Evolutionary conservation across 768 basidiomycete species (phyloP).

Genomic region (Mycena vitilis): DNA sequence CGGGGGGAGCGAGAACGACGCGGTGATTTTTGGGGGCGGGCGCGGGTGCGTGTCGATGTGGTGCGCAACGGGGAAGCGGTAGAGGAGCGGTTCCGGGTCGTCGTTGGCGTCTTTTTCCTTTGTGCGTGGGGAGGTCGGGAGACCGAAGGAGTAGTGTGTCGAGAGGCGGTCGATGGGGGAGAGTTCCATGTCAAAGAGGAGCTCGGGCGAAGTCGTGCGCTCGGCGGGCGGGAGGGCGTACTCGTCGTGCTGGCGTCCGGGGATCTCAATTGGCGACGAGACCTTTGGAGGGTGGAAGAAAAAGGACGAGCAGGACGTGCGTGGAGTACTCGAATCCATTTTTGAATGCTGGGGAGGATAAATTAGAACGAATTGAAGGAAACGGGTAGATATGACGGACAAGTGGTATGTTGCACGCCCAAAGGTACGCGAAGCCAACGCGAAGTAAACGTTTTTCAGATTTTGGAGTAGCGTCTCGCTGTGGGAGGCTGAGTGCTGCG

Average conservation of each 20-base stretch:
- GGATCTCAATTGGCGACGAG: slow-evolving; percentile 61
- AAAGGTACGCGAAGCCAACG: slow-evolving; percentile 1
- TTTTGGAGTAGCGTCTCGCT: slow-evolving; percentile 16
- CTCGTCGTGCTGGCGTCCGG: slow-evolving; percentile 45
- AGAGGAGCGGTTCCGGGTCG: slow-evolving; percentile 30
- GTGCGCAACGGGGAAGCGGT: slow-evolving; percentile 28
- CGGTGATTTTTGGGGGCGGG: slow-evolving; percentile 9
- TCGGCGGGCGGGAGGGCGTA: slow-evolving; percentile 41
- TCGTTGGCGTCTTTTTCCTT: neutral
- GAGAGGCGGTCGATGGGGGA: slow-evolving; percentile 33
- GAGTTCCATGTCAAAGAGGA: slow-evolving; percentile 65
- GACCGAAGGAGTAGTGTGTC: slow-evolving; percentile 34
- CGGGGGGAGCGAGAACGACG: slow-evolving; percentile 15
- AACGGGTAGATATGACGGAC: slow-evolving; percentile 3
- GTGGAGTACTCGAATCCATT: slow-evolving; percentile 24
- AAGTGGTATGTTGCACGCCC: slow-evolving; percentile 13
- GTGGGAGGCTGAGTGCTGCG: neutral
- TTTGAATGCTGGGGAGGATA: slow-evolving; percentile 5
- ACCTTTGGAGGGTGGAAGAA: slow-evolving; percentile 40
- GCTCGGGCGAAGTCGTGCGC: slow-evolving; percentile 55
- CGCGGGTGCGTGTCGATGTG: slow-evolving; percentile 8
- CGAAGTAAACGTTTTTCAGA: slow-evolving; percentile 15
- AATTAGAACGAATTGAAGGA: neutral
- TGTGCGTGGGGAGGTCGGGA: slow-evolving; percentile 31
- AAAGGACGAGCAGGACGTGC: slow-evolving; percentile 28